A percentile compares a stretch with the other conserved stretches of the same genome.
These are phyloP conservation scores for Colletotrichum endophyticum DNA, from an alignment of 2,329 filamentous ascomycete species.

Conservation along the genomic window DNA sequence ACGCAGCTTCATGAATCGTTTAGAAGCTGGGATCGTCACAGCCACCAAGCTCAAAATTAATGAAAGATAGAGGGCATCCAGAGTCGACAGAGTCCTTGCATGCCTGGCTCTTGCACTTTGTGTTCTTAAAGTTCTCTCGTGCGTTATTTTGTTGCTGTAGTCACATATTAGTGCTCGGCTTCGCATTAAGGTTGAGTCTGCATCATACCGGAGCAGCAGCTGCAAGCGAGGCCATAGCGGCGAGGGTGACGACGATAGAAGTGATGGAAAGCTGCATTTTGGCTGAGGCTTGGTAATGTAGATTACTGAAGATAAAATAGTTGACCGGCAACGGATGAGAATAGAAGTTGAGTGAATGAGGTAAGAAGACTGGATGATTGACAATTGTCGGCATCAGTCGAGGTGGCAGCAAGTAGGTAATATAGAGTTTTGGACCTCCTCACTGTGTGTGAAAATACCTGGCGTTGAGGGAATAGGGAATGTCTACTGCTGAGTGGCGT, in stretches of 20 bases:
- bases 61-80: not conserved
- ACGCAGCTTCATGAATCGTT: not conserved
- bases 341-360: not conserved
- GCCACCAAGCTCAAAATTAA: not conserved
- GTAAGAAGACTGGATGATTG: not conserved
- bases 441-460: rapidly evolving
- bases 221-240: not conserved
- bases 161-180: not conserved
- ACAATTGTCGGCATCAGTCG: not conserved
- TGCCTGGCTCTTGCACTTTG: slow-evolving; percentile 4
- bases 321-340: not conserved
- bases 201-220: not conserved
- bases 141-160: not conserved
- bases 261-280: not conserved
- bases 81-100: not conserved
- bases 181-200: not conserved
- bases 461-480: not conserved
- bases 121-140: not conserved
- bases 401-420: not conserved
- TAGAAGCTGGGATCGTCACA: slow-evolving; percentile 1
- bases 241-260: not conserved
- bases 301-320: not conserved
- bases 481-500: not conserved
- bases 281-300: not conserved
- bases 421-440: not conserved